Base-by-base conservation (phyloP, 192 early-diverging fungal species). In the Cetraspora pellucida region DNA sequence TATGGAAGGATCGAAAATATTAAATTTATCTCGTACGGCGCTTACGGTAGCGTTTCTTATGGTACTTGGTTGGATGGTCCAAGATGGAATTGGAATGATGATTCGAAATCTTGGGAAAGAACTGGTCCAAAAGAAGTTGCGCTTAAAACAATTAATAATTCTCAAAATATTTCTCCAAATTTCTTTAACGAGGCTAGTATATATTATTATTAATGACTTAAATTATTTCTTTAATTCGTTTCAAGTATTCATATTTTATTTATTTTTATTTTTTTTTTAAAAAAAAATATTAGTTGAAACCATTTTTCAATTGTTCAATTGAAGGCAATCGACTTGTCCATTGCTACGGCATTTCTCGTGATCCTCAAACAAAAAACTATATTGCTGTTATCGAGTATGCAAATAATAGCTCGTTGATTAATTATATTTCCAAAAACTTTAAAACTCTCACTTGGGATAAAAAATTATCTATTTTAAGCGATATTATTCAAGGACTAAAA, bases 11-110 rank as follows among this genome's bases (percentile, higher is more conserved):
- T 71, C 9, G 19, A 9, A 27, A 23, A 54, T 19, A 71, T 71
- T n/a, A 49, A 52, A 50, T 27, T 54, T 27, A 30, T 54, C 7
- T 6, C 23, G 0, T 30, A 11, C 5, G 49, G 49, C 30, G 47
- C 10, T 16, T 71, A 54, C 19, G 52, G 69, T 27, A 54, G 16
- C 28, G 69, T 71, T n/a, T 23, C 23, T 54, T 52, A 23, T n/a
- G 69, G 47, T 14, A 71, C 50, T 17, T 71, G 69, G 69, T 17
- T 54, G 14, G 47, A 54, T 37, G 69, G 69, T 52, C 69, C 50
- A 27, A 23, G 69, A 71, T 27, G 37, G 52, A 28, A 28, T 54
- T 71, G 69, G 69, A 43, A 27, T 30, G 69, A 71, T 52, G 25
- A 37, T 27, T 52, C 14, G 4, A 21, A 13, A 23, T 6, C 10